phyloP scores from a whole-genome alignment of 139 green algal species.

The Micromonas pusilla region DNA sequence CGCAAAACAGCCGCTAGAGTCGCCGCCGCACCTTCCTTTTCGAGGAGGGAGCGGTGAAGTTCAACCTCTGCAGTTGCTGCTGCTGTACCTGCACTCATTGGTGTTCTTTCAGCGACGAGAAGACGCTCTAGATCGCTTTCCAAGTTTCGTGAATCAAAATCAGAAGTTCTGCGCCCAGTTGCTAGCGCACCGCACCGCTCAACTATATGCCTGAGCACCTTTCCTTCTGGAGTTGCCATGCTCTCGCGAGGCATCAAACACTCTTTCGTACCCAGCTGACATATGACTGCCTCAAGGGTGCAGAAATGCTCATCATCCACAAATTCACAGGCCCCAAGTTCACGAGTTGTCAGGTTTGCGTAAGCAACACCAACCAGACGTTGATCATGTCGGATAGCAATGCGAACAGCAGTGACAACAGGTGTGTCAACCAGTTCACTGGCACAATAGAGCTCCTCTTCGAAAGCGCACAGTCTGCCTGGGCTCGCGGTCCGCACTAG shows the following conservation, averaged over 20 bases:
- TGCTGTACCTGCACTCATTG: not conserved
- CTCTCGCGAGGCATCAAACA: conserved; percentile 48
- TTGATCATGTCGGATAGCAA: conserved; percentile 21
- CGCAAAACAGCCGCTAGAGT: conserved; percentile 46
- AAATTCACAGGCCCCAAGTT: conserved; percentile 67
- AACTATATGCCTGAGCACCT: conserved; percentile 51
- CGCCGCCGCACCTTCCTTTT: conserved; percentile 29
- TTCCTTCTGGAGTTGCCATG: conserved; percentile 11
- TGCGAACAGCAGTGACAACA: conserved; percentile 51
- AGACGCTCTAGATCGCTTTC: conserved; percentile 58
- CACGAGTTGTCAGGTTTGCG: conserved; percentile 44
- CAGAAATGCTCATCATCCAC: conserved; percentile 73
- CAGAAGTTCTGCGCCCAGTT: conserved; percentile 39
- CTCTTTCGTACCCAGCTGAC: conserved; percentile 74
- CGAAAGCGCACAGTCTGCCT: conserved; percentile 61
- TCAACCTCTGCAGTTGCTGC: conserved; percentile 46
- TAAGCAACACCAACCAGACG: conserved; percentile 66
- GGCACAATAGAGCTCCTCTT: conserved; percentile 68
- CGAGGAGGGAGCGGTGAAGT: conserved; percentile 61
- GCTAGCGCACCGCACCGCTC: conserved; percentile 58
- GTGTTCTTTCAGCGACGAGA: conserved; percentile 21
- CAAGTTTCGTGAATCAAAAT: conserved; percentile 65
- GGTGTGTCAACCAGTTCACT: conserved; percentile 40
- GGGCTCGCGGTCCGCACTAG: conserved; percentile 52
- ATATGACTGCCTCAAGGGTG: conserved; percentile 60